Base-by-base conservation (phyloP, 2,329 filamentous ascomycete genomes). In the Cercospora nicotianae region DNA sequence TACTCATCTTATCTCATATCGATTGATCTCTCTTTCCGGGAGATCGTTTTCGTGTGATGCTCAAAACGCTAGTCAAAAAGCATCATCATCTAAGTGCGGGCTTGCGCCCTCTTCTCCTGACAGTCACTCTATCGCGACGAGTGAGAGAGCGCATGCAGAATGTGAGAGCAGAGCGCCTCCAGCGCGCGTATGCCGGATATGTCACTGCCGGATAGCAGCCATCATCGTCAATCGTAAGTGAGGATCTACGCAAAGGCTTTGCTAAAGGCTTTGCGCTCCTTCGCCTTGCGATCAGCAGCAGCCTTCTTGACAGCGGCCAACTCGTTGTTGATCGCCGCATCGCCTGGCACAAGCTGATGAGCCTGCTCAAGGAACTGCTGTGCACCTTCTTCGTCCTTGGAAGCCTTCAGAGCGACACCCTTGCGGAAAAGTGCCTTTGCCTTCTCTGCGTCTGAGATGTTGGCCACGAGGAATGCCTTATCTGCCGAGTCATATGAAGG, bases 201-300 rank as follows among this genome's bases (percentile, higher is more conserved):
- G n/a, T n/a, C n/a, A n/a, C n/a, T n/a, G n/a, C n/a, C n/a, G n/a
- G n/a, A n/a, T n/a, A n/a, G n/a, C n/a, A n/a, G n/a, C n/a, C 23
- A 20, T 20, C 45, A 23, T 51, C 45, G 18, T 23, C 18, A 51
- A 51, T 26, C 45, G 45, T 2, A 48, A 51, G 20, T 28, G 30
- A 58, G 53, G 53, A 51, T 45, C 51, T 58, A 64, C 30, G 83
- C 80, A 78, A 98, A 98, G 81, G 96, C 95, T 83, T 96, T 98
- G 83, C 91, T 91, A 79, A 94, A 96, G 5, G 90, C 91, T 74
- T 91, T 92, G 87, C 94, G 96, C 84, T 97, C 92, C 87, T 94
- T 96, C 79, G 91, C 91, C 70, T 88, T 86, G 69, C 90, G 87
- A 67, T 90, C 91, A 10, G 88, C 85, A 28, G 91, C 87, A 75